A percentile compares a stretch with the other conserved stretches of the same genome.
phyloP scores from a whole-genome alignment of 805 yeast genomes.

The Priceomyces carsonii region DNA sequence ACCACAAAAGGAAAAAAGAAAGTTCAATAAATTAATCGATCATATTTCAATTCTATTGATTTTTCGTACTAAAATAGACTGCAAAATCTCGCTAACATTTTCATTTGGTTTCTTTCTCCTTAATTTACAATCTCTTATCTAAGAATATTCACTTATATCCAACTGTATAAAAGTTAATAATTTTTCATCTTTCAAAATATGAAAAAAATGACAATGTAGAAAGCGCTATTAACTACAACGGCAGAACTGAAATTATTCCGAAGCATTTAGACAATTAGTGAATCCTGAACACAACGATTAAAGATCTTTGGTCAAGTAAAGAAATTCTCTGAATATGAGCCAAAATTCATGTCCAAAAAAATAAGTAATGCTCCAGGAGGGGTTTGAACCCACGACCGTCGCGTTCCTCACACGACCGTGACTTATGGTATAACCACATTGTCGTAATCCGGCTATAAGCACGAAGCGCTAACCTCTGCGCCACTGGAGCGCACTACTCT shows the following conservation, averaged over 20 bases:
- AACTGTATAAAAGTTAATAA: no score
- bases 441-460: constrained; percentile 50
- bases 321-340: no score
- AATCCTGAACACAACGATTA: no score
- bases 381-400: constrained; percentile 58
- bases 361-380: constrained; percentile 51
- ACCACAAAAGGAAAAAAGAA: constrained; percentile 15
- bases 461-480: constrained; percentile 59
- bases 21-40: neutral
- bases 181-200: no score
- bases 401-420: constrained; percentile 58
- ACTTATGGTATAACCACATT: constrained; percentile 46
- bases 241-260: no score
- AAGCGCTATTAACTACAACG: no score
- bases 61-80: no score
- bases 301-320: no score
- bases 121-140: no score
- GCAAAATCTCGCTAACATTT: neutral
- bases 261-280: no score
- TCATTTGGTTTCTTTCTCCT: neutral
- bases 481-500: constrained; percentile 41
- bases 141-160: no score
- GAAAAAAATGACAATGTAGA: no score
- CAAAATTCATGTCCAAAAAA: constrained; percentile 27
- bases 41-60: neutral